phyloP scores from a whole-genome alignment of 495 filamentous ascomycete genomes.

The Penicillium paxilli region DNA sequence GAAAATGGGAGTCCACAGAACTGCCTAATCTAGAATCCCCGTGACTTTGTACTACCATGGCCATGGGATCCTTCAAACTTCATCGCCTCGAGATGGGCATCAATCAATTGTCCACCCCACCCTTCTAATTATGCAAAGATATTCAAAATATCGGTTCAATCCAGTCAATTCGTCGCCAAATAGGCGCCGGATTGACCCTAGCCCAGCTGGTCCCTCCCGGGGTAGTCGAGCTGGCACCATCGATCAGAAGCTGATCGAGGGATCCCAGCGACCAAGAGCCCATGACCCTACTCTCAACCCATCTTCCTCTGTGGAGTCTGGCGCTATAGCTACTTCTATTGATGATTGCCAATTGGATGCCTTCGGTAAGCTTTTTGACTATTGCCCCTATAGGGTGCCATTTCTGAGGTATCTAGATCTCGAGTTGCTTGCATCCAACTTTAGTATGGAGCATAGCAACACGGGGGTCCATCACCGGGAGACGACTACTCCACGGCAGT shows the following conservation, averaged over 20 bases:
- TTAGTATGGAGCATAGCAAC: not conserved
- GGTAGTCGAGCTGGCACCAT: slow-evolving; percentile 14
- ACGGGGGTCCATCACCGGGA: too few relatives aligned
- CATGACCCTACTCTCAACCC: not conserved
- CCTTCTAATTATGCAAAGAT: slow-evolving; percentile 12
- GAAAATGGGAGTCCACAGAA: not conserved
- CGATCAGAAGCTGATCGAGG: slow-evolving; percentile 30
- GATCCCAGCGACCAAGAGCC: slow-evolving; percentile 16
- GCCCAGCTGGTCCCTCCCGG: slow-evolving; percentile 10
- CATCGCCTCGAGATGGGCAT: not conserved
- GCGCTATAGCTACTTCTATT: slow-evolving; percentile 2
- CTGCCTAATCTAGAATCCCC: not conserved
- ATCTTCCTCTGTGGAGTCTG: not conserved
- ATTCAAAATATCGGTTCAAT: slow-evolving; percentile 2
- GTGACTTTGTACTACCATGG: slow-evolving; percentile 3
- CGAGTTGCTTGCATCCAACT: slow-evolving; percentile 39
- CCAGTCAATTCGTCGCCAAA: slow-evolving; percentile 10
- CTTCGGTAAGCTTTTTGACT: slow-evolving; percentile 47
- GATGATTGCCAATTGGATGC: slow-evolving; percentile 42
- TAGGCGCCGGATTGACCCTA: slow-evolving; percentile 1
- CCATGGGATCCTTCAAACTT: not conserved
- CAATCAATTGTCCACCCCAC: not conserved
- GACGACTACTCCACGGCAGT: not conserved
- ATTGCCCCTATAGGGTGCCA: not conserved
- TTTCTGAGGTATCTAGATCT: slow-evolving; percentile 27